Evolutionary conservation across 345 rosid genomes (phyloP).

Genomic region (Nephelium lappaceum): DNA sequence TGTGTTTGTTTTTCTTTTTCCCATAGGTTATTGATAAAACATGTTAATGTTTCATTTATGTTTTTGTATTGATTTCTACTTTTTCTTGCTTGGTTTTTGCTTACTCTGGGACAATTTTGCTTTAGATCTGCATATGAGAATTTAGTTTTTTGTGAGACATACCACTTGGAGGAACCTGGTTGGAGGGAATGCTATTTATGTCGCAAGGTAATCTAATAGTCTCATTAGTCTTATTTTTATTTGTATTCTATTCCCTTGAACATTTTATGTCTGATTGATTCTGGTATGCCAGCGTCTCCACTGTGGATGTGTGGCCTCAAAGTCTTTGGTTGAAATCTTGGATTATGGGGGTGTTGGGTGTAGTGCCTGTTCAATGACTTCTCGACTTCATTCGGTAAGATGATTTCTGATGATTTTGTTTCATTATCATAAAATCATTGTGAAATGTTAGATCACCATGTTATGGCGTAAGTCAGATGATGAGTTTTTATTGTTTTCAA

Average conservation of each 20-base stretch:
- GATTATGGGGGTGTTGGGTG: conserved; percentile 90
- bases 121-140: conserved; percentile 75
- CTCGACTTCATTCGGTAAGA: conserved; percentile 51
- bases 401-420: conserved; percentile 19
- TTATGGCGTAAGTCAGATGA: conserved; percentile 5
- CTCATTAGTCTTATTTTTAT: not conserved
- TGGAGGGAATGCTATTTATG: conserved; percentile 87
- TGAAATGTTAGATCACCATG: not conserved
- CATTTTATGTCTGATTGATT: conserved; percentile 17
- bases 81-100: not conserved
- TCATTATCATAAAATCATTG: not conserved
- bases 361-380: conserved; percentile 48
- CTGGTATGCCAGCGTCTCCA: conserved; percentile 67
- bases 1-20: not conserved
- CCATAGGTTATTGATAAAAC: not conserved
- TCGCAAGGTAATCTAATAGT: conserved; percentile 48
- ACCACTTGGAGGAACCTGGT: conserved; percentile 78
- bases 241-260: not conserved
- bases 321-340: conserved; percentile 54
- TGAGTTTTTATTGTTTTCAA: not conserved
- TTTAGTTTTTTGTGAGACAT: conserved; percentile 63
- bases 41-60: conserved; percentile 9
- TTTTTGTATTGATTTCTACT: conserved; percentile 2
- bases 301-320: conserved; percentile 88
- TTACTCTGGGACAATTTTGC: conserved; percentile 3